Evolutionary conservation across 495 filamentous ascomycete genomes (phyloP).

Genomic region (Talaromyces nanjingensis): DNA sequence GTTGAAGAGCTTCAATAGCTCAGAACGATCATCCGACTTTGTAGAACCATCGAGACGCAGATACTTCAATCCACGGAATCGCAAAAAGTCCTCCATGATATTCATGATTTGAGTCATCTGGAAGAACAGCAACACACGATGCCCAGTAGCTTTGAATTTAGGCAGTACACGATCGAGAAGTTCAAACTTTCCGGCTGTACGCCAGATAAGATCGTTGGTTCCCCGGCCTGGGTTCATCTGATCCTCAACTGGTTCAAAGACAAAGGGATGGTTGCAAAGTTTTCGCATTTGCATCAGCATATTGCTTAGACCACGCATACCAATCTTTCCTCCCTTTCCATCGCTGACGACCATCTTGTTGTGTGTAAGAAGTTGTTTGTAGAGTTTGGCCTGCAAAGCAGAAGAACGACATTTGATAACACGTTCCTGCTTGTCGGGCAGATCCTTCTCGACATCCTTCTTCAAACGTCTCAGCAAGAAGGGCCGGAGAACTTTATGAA

Average conservation of each 20-base stretch:
- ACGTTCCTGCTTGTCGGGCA: conserved; percentile 97
- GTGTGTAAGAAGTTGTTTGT: conserved; percentile 92
- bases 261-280: conserved; percentile 98
- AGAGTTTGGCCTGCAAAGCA: conserved; percentile 82
- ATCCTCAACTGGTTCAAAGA: conserved; percentile 95
- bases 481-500: conserved; percentile 95
- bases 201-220: conserved; percentile 91
- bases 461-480: conserved; percentile 98
- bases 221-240: conserved; percentile 87
- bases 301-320: conserved; percentile 92
- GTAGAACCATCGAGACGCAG: conserved; percentile 92
- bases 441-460: conserved; percentile 98
- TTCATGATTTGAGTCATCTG: conserved; percentile 99
- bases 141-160: conserved; percentile 81
- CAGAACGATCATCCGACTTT: conserved; percentile 94
- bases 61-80: conserved; percentile 72
- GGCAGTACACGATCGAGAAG: conserved; percentile 86
- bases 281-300: conserved; percentile 99
- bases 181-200: conserved; percentile 96
- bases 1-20: conserved; percentile 84
- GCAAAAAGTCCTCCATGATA: conserved; percentile 98
- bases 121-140: conserved; percentile 98
- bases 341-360: conserved; percentile 92
- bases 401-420: conserved; percentile 99
- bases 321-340: conserved; percentile 91